Conservation (phyloP, 2,329 filamentous ascomycete species). For the Capronia coronata region DNA sequence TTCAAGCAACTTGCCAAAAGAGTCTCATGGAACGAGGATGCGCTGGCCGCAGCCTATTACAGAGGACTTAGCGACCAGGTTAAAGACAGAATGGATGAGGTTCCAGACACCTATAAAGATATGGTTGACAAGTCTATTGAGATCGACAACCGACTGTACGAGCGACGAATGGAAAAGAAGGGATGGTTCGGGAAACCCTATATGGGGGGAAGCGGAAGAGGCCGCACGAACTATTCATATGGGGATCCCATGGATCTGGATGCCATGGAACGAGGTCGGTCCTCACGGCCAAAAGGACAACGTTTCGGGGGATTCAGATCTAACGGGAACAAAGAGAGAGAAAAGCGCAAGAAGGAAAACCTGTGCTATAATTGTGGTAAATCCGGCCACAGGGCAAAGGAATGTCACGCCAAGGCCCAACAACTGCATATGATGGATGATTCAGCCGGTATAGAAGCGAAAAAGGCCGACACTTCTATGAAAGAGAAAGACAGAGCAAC, state of each 20-base stretch:
- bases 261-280: not conserved
- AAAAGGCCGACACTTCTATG: constrained; percentile 1
- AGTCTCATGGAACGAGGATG: not conserved
- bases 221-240: not conserved
- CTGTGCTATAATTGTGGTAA: not conserved
- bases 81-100: not conserved
- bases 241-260: not conserved
- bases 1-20: not conserved
- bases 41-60: not conserved
- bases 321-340: not conserved
- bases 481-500: not conserved
- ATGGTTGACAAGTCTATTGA: not conserved
- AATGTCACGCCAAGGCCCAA: not conserved
- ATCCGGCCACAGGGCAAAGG: not conserved
- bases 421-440: not conserved
- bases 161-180: not conserved
- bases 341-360: not conserved
- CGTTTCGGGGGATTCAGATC: not conserved
- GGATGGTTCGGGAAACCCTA: not conserved
- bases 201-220: too few species aligned
- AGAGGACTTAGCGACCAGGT: not conserved
- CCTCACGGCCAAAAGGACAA: not conserved
- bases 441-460: not conserved
- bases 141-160: not conserved
- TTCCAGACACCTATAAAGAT: not conserved